A percentile compares a stretch with the other conserved stretches of the same genome.
Conservation (phyloP, 257 asterid species). For the Handroanthus guayacan region DNA sequence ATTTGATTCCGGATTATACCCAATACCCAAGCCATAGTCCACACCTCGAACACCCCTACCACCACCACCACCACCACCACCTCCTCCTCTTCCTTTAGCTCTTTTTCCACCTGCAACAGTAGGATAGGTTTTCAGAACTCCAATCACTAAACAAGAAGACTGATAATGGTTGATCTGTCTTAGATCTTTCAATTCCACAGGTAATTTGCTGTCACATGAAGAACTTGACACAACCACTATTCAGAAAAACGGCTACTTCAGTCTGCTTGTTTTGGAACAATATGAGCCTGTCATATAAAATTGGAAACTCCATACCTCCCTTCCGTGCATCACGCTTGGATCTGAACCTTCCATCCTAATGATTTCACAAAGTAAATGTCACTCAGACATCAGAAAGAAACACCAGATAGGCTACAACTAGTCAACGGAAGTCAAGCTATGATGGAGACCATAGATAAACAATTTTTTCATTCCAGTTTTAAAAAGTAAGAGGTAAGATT, state of each 20-base stretch:
- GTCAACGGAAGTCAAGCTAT: constrained; percentile 8
- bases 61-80: constrained; percentile 32
- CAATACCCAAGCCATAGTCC: constrained; percentile 94
- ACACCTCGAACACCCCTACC: constrained; percentile 94
- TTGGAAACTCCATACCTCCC: constrained; percentile 76
- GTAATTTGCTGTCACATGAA: not conserved
- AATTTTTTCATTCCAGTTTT: not conserved
- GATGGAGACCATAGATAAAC: constrained; percentile 12
- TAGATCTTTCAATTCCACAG: not conserved
- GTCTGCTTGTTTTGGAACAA: constrained; percentile 15
- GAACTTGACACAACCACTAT: constrained; percentile 5
- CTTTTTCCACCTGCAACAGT: constrained; percentile 81
- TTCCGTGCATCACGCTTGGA: constrained; percentile 98
- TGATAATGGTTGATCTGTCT: not conserved
- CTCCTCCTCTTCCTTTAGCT: constrained; percentile 91
- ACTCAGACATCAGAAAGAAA: constrained; percentile 38
- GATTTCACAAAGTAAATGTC: constrained; percentile 51
- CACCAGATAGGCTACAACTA: constrained; percentile 23
- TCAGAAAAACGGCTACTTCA: constrained; percentile 5
- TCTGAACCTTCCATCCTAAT: constrained; percentile 96
- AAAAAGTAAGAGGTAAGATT: constrained; percentile 4
- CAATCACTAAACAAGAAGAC: not conserved
- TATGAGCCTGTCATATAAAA: constrained; percentile 28
- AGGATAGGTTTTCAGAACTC: constrained; percentile 35
- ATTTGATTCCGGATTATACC: constrained; percentile 73